Percentiles rank a stretch among this genome's conserved stretches.
These are phyloP conservation scores for Balamuthia mandrillaris DNA, from an alignment of 208 protist species.

Conservation along the genomic window DNA sequence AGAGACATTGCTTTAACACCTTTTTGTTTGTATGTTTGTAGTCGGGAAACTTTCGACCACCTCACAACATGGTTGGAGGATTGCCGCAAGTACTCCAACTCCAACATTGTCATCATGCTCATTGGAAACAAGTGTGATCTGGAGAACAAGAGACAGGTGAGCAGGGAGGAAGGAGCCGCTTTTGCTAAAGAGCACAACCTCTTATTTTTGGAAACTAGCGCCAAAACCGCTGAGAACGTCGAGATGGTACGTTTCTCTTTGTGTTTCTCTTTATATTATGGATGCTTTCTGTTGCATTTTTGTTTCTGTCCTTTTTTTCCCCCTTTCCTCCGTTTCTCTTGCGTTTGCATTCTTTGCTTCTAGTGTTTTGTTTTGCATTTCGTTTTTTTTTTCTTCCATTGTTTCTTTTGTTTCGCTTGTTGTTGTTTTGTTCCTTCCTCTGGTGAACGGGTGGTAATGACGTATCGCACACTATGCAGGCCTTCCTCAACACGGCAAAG, in stretches of 20 bases:
- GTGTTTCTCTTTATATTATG: neutral
- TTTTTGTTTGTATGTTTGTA: neutral
- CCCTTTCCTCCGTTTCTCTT: neutral
- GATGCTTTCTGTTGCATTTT: neutral
- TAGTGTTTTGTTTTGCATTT: too few species aligned
- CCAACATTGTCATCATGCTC: slow-evolving; percentile 96
- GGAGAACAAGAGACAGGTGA: slow-evolving; percentile 84
- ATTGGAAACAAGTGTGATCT: slow-evolving; percentile 99
- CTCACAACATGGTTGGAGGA: slow-evolving; percentile 96
- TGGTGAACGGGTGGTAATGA: too few species aligned
- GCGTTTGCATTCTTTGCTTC: too few species aligned
- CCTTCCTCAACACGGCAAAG: slow-evolving; percentile 90
- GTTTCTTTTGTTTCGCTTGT: too few species aligned
- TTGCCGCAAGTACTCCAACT: slow-evolving; percentile 87
- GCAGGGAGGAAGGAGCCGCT: slow-evolving; percentile 88
- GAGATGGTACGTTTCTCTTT: slow-evolving; percentile 53
- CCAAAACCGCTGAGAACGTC: slow-evolving; percentile 87
- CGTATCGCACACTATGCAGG: slow-evolving; percentile 70
- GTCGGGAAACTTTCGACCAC: slow-evolving; percentile 93
- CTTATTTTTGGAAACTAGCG: slow-evolving; percentile 96
- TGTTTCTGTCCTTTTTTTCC: neutral
- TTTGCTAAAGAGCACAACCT: slow-evolving; percentile 93
- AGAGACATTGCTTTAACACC: neutral
- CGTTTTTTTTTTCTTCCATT: too few species aligned
- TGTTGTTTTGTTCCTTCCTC: too few species aligned